phyloP scores from a whole-genome alignment of 306 rosid genomes.

The Hippophae rhamnoides region DNA sequence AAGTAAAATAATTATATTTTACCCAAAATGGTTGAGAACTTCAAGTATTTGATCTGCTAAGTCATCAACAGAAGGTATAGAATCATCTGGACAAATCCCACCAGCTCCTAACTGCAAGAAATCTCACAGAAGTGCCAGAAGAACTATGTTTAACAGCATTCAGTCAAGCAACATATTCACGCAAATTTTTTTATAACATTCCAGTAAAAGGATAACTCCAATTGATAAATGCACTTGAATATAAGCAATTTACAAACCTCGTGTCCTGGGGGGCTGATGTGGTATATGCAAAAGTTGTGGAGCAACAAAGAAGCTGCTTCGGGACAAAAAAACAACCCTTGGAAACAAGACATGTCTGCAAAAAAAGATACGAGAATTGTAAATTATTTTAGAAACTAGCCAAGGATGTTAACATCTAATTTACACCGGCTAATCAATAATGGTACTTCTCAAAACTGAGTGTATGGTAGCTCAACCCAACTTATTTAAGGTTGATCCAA shows the following conservation, averaged over 20 bases:
- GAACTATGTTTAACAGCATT: constrained; percentile 47
- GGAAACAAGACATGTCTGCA: constrained; percentile 87
- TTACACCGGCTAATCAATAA: too few relatives aligned
- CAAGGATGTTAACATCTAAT: too few relatives aligned
- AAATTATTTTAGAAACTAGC: too few relatives aligned
- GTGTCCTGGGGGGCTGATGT: constrained; percentile 91
- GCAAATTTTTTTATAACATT: neutral
- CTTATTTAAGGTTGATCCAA: too few relatives aligned
- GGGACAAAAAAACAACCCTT: constrained; percentile 86
- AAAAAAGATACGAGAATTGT: neutral
- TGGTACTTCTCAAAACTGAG: too few relatives aligned
- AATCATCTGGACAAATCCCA: constrained; percentile 52
- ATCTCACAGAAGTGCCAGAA: constrained; percentile 63
- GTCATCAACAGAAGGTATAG: constrained; percentile 62
- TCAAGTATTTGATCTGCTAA: constrained; percentile 81
- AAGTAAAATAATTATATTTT: neutral
- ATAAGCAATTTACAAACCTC: constrained; percentile 54
- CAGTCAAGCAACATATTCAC: constrained; percentile 9
- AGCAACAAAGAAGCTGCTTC: constrained; percentile 91
- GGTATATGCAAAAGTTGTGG: constrained; percentile 93
- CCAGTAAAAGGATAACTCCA: neutral
- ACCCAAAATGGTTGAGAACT: constrained; percentile 79
- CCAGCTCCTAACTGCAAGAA: constrained; percentile 97
- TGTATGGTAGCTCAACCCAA: too few relatives aligned
- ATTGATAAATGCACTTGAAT: constrained; percentile 11